Base-by-base conservation (phyloP, 2,329 filamentous ascomycete species). In the Westerdykella sp. region DNA sequence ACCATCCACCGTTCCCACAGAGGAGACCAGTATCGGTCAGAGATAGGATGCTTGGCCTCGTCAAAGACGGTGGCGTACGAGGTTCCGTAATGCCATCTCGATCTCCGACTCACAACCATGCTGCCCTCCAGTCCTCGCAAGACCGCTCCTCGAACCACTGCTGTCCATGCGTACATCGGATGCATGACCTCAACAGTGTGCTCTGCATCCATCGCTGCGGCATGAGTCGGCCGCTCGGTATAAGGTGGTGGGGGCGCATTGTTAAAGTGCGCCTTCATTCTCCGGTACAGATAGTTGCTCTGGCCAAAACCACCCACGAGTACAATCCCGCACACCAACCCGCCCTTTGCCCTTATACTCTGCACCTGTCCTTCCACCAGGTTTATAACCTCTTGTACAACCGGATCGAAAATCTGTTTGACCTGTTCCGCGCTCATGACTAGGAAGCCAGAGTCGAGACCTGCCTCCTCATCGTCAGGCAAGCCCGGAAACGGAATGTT, bases 1-100 rank as follows among this genome's bases (percentile, higher is more conserved):
- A 90, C 85, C 84, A 88, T 89, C 84, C 84, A 89, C 39, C 84
- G 69, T 68, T 89, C 84, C 84, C 84, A 88, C 18, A 89, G 64
- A 5, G 84, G 84, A 51, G 80, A 84, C 85, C 85, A 90, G 59
- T 90, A 90, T 40, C 85, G 71, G 63, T 89, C 85, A 35, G 74
- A 78, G 5, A 86, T 78, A 3, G 79, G 78, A 62, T 91, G 86
- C 60, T 83, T 85, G 39, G 78, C 74, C 58, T 86, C 83, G 52
- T 90, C 85, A 61, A 86, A 91, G 0, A 87, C 83, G 0, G 85
- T 90, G 0, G 86, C 85, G 65, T 90, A 90, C 18, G 81, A 85
- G 5, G 85, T 89, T 18, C 86, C 86, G 59, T 91, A 90, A 61
- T 86, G 81, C 76, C 83, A 85, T 50, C 85, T 76, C 38, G 83